Conservation (phyloP, 352 stramenopile species). For the Globisporangium nunn region DNA sequence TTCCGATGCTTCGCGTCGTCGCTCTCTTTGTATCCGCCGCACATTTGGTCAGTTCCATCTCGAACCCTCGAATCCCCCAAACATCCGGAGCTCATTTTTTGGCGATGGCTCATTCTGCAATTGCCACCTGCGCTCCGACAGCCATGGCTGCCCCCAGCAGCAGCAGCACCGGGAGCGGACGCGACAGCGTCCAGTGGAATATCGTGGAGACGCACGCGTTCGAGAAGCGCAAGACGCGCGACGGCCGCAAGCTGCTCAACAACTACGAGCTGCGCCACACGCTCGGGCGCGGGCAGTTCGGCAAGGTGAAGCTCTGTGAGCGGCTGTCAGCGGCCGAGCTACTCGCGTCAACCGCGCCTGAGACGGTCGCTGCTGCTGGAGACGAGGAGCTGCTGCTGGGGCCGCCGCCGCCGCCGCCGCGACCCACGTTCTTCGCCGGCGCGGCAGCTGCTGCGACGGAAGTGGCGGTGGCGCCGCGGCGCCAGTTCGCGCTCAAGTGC, state of each 20-base stretch:
- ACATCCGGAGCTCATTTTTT: too few relatives aligned
- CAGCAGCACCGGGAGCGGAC: background rate
- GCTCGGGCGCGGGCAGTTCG: constrained; percentile 73
- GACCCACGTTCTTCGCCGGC: constrained; percentile 4
- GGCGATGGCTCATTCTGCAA: background rate
- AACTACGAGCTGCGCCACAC: constrained; percentile 71
- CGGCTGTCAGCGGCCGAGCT: constrained; percentile 23
- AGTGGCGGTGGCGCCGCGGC: background rate
- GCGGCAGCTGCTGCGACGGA: background rate
- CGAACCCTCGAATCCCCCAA: too few relatives aligned
- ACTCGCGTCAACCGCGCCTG: background rate
- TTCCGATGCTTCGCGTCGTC: too few relatives aligned
- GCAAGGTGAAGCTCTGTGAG: constrained; percentile 83
- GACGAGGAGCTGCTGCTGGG: background rate
- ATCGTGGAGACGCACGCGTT: constrained; percentile 61
- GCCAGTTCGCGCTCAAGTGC: constrained; percentile 81
- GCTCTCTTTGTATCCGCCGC: too few relatives aligned
- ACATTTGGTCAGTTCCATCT: too few relatives aligned
- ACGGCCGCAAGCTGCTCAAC: constrained; percentile 62
- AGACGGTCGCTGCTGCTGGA: background rate
- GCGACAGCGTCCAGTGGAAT: constrained; percentile 26
- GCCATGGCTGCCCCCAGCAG: background rate
- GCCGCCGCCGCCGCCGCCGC: constrained; percentile 4
- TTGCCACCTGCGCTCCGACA: background rate
- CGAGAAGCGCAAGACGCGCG: constrained; percentile 34